A percentile compares a stretch with the other conserved stretches of the same genome.
Conservation (phyloP, 2,329 filamentous ascomycete genomes). For the Xenosphaeropsis pyriputrescens region DNA sequence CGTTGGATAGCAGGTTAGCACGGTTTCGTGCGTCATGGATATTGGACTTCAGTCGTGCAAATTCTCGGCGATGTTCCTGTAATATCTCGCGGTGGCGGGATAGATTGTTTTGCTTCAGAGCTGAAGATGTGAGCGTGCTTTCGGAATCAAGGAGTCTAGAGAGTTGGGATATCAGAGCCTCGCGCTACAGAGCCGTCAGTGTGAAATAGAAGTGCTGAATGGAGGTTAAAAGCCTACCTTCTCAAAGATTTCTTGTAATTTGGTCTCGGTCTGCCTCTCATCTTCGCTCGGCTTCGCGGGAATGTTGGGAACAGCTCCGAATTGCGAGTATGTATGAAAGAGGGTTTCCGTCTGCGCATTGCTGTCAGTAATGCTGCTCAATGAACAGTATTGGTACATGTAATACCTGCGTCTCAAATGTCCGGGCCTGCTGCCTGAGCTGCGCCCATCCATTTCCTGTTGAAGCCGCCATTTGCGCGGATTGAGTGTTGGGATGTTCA, state of each 20-base stretch:
- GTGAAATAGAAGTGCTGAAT: slow-evolving; percentile 4
- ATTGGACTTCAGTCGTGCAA: slow-evolving; percentile 56
- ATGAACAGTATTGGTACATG: slow-evolving; percentile 1
- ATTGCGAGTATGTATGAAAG: slow-evolving; percentile 83
- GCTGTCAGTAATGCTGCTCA: slow-evolving; percentile 6
- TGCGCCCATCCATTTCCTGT: slow-evolving; percentile 63
- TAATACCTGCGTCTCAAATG: slow-evolving; percentile 75
- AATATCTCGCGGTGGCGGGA: slow-evolving; percentile 84
- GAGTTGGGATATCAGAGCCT: slow-evolving; percentile 68
- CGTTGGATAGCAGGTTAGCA: slow-evolving; percentile 78
- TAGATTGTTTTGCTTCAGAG: slow-evolving; percentile 94
- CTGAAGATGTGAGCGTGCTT: slow-evolving; percentile 71
- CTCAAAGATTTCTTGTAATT: slow-evolving; percentile 72
- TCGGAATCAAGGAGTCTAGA: slow-evolving; percentile 86
- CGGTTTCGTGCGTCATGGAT: slow-evolving; percentile 71
- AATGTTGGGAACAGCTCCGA: slow-evolving; percentile 64
- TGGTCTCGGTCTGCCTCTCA: slow-evolving; percentile 63
- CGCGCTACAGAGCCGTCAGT: slow-evolving; percentile 42
- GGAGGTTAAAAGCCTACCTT: slow-evolving; percentile 39
- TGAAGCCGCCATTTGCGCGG: slow-evolving; percentile 12
- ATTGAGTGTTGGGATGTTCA: background rate
- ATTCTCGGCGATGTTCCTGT: slow-evolving; percentile 71
- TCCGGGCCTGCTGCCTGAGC: slow-evolving; percentile 80
- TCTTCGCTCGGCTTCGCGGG: slow-evolving; percentile 75
- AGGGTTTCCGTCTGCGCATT: slow-evolving; percentile 59